Evolutionary conservation across 208 protist genomes (phyloP).

Genomic region (Paratrypanosoma confusum): DNA sequence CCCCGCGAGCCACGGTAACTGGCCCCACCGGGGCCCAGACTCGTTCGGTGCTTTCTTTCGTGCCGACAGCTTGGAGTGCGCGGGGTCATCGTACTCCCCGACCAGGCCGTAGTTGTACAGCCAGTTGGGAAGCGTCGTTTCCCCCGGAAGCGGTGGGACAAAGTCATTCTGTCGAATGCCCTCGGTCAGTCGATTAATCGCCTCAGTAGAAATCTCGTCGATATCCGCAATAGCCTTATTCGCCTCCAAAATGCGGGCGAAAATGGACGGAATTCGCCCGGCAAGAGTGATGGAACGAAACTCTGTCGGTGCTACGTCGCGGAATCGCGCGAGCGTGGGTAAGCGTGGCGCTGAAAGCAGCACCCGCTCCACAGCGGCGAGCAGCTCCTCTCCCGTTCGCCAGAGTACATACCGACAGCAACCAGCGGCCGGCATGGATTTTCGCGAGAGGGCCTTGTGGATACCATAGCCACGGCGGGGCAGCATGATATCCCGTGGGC

Average conservation of each 20-base stretch:
- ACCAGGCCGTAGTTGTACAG: slow-evolving; percentile 59
- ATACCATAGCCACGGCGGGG: slow-evolving; percentile 48
- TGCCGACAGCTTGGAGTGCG: neutral
- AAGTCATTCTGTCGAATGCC: slow-evolving; percentile 20
- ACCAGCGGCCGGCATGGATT: slow-evolving; percentile 19
- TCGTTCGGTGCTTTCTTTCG: slow-evolving; percentile 2
- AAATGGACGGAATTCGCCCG: slow-evolving; percentile 40
- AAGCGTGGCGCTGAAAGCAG: slow-evolving; percentile 30
- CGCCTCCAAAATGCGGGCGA: slow-evolving; percentile 40
- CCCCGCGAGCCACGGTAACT: slow-evolving; percentile 82
- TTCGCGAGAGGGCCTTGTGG: slow-evolving; percentile 29
- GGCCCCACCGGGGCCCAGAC: slow-evolving; percentile 57
- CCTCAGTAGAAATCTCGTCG: slow-evolving; percentile 5
- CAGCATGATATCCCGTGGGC: slow-evolving; percentile 73
- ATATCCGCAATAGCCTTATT: slow-evolving; percentile 5
- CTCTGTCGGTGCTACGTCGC: slow-evolving; percentile 39
- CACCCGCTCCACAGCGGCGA: slow-evolving; percentile 34
- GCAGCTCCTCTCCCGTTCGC: slow-evolving; percentile 48
- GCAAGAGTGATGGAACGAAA: slow-evolving; percentile 61
- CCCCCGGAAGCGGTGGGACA: slow-evolving; percentile 58
- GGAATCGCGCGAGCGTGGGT: slow-evolving; percentile 69
- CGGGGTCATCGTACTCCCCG: slow-evolving; percentile 20
- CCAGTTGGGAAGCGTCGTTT: slow-evolving; percentile 46
- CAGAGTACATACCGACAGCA: slow-evolving; percentile 73
- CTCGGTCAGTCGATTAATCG: slow-evolving; percentile 24